These are phyloP conservation scores for Saccharomycopsis sp. DNA, from an alignment of 805 yeast genomes.

Conservation along the genomic window DNA sequence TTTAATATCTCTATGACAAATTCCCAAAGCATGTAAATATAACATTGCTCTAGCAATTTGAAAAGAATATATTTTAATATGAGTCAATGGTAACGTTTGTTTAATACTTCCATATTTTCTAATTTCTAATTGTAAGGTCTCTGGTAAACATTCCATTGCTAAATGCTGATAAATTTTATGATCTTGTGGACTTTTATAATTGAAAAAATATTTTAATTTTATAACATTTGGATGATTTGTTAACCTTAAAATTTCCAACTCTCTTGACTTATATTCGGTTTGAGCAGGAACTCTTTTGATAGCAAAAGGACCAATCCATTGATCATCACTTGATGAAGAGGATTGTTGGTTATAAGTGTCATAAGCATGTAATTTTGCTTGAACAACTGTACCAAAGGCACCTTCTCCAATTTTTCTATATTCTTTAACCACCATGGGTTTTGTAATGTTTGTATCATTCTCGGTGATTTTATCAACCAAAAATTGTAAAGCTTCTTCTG, in stretches of 20 bases:
- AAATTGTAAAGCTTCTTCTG: slow-evolving; percentile 27
- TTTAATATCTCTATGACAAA: slow-evolving; percentile 77
- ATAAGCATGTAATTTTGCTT: slow-evolving; percentile 44
- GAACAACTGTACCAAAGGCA: slow-evolving; percentile 78
- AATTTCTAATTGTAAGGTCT: slow-evolving; percentile 66
- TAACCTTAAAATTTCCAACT: slow-evolving; percentile 61
- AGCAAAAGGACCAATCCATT: slow-evolving; percentile 74
- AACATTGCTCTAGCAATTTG: slow-evolving; percentile 80
- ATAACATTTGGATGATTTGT: slow-evolving; percentile 78
- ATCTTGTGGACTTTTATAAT: slow-evolving; percentile 52
- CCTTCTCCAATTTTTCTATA: slow-evolving; percentile 75
- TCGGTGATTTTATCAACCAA: slow-evolving; percentile 53
- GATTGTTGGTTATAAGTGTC: slow-evolving; percentile 22
- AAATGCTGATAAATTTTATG: slow-evolving; percentile 64
- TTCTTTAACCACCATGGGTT: slow-evolving; percentile 61
- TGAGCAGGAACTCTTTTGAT: slow-evolving; percentile 81
- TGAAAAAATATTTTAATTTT: slow-evolving; percentile 57
- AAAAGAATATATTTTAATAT: slow-evolving; percentile 66
- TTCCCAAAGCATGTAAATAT: slow-evolving; percentile 69
- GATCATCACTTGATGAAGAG: too few relatives aligned
- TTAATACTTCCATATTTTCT: slow-evolving; percentile 47
- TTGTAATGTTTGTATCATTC: slow-evolving; percentile 39
- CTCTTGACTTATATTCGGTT: slow-evolving; percentile 77
- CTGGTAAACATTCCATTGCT: slow-evolving; percentile 84
- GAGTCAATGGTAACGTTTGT: slow-evolving; percentile 56